phyloP scores from a whole-genome alignment of 305 asterid genomes.

The Fraxinus albicans region DNA sequence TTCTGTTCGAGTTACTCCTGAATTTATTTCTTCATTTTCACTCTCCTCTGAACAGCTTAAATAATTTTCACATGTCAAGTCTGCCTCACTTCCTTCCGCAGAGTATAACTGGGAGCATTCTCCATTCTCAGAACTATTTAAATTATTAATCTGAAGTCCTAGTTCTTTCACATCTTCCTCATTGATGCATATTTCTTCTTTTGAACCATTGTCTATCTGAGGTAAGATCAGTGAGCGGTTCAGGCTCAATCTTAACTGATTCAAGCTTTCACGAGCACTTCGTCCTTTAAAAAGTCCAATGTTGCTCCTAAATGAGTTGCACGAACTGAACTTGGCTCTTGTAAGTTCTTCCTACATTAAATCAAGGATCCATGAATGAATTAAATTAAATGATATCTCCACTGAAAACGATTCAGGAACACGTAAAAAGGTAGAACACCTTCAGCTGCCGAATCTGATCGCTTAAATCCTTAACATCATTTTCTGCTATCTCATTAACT shows the following conservation, averaged over 20 bases:
- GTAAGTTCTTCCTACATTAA: slow-evolving; percentile 86
- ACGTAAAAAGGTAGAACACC: slow-evolving; percentile 41
- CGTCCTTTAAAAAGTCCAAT: slow-evolving; percentile 53
- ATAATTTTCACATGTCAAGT: slow-evolving; percentile 61
- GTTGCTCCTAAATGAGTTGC: slow-evolving; percentile 45
- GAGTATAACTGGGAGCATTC: slow-evolving; percentile 46
- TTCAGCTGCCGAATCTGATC: slow-evolving; percentile 88
- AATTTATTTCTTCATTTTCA: slow-evolving; percentile 69
- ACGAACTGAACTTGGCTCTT: slow-evolving; percentile 66
- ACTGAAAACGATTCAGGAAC: slow-evolving; percentile 1
- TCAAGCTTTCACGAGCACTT: slow-evolving; percentile 80
- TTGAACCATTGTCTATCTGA: slow-evolving; percentile 50
- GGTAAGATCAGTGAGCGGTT: slow-evolving; percentile 82
- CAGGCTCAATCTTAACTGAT: slow-evolving; percentile 79
- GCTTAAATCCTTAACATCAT: slow-evolving; percentile 72
- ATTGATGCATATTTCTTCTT: slow-evolving; percentile 46
- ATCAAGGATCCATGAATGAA: slow-evolving; percentile 18
- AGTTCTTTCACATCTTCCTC: slow-evolving; percentile 78
- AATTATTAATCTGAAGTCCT: slow-evolving; percentile 56
- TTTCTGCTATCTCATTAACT: slow-evolving; percentile 83
- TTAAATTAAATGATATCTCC: neutral
- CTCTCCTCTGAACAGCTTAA: slow-evolving; percentile 82
- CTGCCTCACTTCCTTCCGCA: slow-evolving; percentile 68
- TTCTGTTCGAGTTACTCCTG: slow-evolving; percentile 38
- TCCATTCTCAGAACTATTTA: slow-evolving; percentile 45